A percentile compares a stretch with the other conserved stretches of the same genome.
phyloP scores from a whole-genome alignment of 1,284 basidiomycete genomes.

The Coniferiporia weirii region DNA sequence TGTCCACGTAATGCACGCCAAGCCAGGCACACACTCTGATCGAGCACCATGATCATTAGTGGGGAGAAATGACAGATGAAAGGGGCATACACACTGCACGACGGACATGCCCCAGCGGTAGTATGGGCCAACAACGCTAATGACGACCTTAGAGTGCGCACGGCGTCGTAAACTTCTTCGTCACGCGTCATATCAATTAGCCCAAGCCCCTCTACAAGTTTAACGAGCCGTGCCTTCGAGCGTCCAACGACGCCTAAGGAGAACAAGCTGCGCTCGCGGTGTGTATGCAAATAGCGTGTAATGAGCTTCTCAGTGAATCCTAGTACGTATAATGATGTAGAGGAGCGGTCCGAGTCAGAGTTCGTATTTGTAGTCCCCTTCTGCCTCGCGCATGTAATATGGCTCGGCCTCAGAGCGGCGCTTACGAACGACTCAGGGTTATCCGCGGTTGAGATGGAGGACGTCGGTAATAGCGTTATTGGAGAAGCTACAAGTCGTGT shows the following conservation, averaged over 20 bases:
- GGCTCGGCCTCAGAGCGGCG: too few species aligned
- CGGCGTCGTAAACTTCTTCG: conserved; percentile 44
- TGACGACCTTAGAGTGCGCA: conserved; percentile 55
- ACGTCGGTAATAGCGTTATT: conserved; percentile 99
- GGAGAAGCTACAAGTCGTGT: conserved; percentile 97
- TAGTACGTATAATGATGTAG: not conserved
- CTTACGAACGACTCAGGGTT: too few species aligned
- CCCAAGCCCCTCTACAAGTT: conserved; percentile 32
- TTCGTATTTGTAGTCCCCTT: too few species aligned
- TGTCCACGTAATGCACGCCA: conserved; percentile 61
- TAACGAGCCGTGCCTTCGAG: conserved; percentile 48
- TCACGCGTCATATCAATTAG: conserved; percentile 46
- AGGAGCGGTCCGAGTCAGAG: conserved; percentile 20
- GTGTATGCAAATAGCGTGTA: conserved; percentile 52
- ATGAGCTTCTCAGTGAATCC: conserved; percentile 59
- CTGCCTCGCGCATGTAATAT: too few species aligned
- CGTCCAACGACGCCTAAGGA: conserved; percentile 57
- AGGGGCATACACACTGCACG: conserved; percentile 37
- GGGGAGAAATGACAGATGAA: not conserved
- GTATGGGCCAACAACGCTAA: conserved; percentile 65
- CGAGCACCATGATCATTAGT: not conserved
- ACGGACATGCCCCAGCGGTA: conserved; percentile 62
- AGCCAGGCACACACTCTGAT: conserved; percentile 46
- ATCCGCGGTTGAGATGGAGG: conserved; percentile 97
- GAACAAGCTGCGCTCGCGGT: conserved; percentile 56